A percentile compares a stretch with the other conserved stretches of the same genome.
Evolutionary conservation across 345 rosid species (phyloP).

Genomic region (Citrus sp.): DNA sequence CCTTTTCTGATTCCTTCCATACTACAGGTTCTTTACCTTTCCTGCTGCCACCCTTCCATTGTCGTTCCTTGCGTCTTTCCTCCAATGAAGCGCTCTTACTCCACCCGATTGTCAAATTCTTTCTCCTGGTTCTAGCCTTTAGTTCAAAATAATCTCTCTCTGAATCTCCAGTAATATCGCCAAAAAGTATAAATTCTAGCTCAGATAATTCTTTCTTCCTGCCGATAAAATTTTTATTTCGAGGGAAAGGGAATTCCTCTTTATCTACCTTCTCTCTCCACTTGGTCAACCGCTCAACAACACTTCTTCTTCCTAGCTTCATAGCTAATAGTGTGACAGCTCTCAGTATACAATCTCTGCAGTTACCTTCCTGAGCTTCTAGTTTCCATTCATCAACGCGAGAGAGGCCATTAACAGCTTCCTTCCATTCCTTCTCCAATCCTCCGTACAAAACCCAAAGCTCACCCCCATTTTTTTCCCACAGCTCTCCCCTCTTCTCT

Average conservation of each 20-base stretch:
- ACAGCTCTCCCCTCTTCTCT: slow-evolving; percentile 88
- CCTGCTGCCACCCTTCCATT: slow-evolving; percentile 30
- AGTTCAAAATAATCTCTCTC: slow-evolving; percentile 84
- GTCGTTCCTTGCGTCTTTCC: slow-evolving; percentile 40
- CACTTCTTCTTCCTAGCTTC: slow-evolving; percentile 88
- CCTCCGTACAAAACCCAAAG: slow-evolving; percentile 83
- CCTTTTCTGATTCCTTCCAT: slow-evolving; percentile 96
- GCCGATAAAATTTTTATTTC: slow-evolving; percentile 78
- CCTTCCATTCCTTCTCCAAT: slow-evolving; percentile 91
- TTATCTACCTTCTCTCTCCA: slow-evolving; percentile 83
- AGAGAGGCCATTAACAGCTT: slow-evolving; percentile 66
- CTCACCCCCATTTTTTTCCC: slow-evolving; percentile 95
- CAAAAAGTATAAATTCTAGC: slow-evolving; percentile 81
- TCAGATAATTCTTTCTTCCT: slow-evolving; percentile 89
- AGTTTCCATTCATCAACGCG: slow-evolving; percentile 87
- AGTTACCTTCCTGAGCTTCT: slow-evolving; percentile 83
- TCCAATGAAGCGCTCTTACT: slow-evolving; percentile 46
- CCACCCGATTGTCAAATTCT: slow-evolving; percentile 70
- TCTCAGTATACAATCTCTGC: slow-evolving; percentile 86
- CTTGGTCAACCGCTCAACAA: slow-evolving; percentile 69
- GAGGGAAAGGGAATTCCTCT: slow-evolving; percentile 85
- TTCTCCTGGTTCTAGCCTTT: slow-evolving; percentile 74
- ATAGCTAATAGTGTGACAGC: slow-evolving; percentile 69
- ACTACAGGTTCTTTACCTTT: slow-evolving; percentile 87
- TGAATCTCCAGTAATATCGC: slow-evolving; percentile 72